Evolutionary conservation across 1,284 basidiomycete genomes (phyloP), one percentile per base, ranked within the genome.

Genomic region (Leccinum solheimii): DNA sequence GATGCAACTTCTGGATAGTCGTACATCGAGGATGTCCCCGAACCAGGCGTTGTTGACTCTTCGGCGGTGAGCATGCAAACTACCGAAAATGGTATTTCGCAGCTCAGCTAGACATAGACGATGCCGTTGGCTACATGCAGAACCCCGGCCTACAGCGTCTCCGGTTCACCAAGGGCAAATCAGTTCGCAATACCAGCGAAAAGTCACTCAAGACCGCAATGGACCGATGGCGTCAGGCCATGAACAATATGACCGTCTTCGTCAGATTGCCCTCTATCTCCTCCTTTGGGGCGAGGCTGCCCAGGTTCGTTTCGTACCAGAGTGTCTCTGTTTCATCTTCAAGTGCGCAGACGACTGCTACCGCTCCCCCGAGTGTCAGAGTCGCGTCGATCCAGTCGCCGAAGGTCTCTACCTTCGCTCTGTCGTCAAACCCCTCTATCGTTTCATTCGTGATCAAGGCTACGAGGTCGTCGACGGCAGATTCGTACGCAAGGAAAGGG

Each of bases 51-150:
- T 97, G 27, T 81, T 96, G 60, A 98, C 97, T 0, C 84, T 99
- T 7, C 73, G 97, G 97, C 56, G 97, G 97, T 4, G 93, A 95
- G 74, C 90, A 97, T 72, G 93, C 95, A 59, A 97, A 97, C 80
- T 97, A 97, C 79, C 92, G 95, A 66, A 97, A 96, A 78, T 99
- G 97, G 97, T 99, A 99, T 81, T 99, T 99, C 79, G 97, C 97
- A 19, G 96, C 97, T 26, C 97, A 99, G 77, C 91, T 99, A 65
- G 96, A 99, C 76, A 88, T 99, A 50, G 97, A 99, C 79, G 97
- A 99, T 71, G 97, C 96, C 57, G 91, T 99, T 63, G 97, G 97
- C 53, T 86, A 91, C 63, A 86, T 88, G 11, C 94, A 98, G 73
- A 97, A 97, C 75, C 94, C 95, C 0, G 95, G 95, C 64, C 83